These are phyloP conservation scores for Silene noctiflora DNA, from an alignment of 179 eudicot genomes.

Conservation along the genomic window DNA sequence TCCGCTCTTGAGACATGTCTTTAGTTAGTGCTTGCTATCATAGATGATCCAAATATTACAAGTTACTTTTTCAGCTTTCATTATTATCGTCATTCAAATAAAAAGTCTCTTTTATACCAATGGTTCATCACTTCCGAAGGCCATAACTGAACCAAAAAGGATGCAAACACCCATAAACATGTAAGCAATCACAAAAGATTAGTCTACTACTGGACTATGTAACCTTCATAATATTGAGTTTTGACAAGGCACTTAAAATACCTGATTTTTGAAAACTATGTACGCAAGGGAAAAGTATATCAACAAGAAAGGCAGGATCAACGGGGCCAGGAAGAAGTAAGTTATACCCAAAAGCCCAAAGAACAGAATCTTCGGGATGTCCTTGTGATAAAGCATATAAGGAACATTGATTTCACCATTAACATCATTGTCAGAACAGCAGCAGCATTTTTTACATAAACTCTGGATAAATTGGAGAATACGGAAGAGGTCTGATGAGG, in stretches of 20 bases:
- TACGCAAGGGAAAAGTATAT: constrained; percentile 79
- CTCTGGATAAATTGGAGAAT: constrained; percentile 44
- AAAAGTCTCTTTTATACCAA: not conserved
- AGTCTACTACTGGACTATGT: no score
- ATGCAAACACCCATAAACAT: not conserved
- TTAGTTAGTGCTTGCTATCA: no score
- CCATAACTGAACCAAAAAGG: not conserved
- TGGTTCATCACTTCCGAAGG: not conserved
- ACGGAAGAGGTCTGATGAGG: constrained; percentile 67
- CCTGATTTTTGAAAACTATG: constrained; percentile 88
- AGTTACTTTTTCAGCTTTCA: no score
- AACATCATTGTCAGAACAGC: constrained; percentile 21
- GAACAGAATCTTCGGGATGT: constrained; percentile 76
- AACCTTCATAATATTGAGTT: no score
- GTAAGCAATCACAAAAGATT: not conserved
- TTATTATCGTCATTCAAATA: no score
- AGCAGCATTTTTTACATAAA: constrained; percentile 37
- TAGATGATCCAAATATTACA: no score
- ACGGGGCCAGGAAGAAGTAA: constrained; percentile 87
- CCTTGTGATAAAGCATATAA: constrained; percentile 62
- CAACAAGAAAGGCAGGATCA: constrained; percentile 86
- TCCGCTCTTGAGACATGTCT: no score
- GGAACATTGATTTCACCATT: constrained; percentile 59
- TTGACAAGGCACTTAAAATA: constrained; percentile 19
- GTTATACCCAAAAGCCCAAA: constrained; percentile 89